Evolutionary conservation across 805 yeast genomes (phyloP).

Genomic region (Candida sanyiensis): DNA sequence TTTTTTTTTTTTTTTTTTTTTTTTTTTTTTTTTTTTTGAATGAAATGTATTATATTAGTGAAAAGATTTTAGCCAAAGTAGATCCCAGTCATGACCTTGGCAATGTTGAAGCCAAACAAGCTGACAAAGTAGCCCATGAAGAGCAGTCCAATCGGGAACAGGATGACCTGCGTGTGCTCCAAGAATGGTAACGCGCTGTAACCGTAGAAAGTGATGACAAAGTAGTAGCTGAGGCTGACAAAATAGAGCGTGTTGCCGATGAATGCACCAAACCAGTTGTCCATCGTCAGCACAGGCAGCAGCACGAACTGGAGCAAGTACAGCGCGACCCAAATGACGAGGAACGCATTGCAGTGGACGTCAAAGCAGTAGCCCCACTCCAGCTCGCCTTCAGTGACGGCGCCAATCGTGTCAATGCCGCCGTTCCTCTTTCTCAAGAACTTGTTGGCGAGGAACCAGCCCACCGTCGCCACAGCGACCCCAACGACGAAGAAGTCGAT

Average conservation of each 20-base stretch:
- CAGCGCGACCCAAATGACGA: conserved; percentile 70
- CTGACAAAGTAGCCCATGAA: conserved; percentile 55
- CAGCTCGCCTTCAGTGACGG: conserved; percentile 36
- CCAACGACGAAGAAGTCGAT: conserved; percentile 78
- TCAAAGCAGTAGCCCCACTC: conserved; percentile 97
- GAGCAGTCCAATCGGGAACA: conserved; percentile 59
- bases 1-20: too few species aligned
- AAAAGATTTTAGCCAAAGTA: conserved; percentile 17
- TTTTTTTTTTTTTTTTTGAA: not conserved
- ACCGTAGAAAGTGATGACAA: conserved; percentile 81
- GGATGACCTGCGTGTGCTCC: conserved; percentile 54
- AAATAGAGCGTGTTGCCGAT: conserved; percentile 78
- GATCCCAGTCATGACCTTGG: conserved; percentile 49
- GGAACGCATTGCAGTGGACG: conserved; percentile 86
- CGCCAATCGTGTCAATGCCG: conserved; percentile 25
- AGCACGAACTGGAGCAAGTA: conserved; percentile 71
- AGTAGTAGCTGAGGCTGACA: conserved; percentile 68
- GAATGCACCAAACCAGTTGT: conserved; percentile 60
- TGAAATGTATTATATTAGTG: not conserved
- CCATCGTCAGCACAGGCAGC: conserved; percentile 62
- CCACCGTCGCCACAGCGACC: conserved; percentile 56
- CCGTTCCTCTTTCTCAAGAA: conserved; percentile 43
- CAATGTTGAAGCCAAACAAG: conserved; percentile 65
- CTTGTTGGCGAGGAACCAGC: conserved; percentile 68
- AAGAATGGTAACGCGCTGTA: conserved; percentile 68